Percentiles rank a stretch among this genome's conserved stretches.
Conservation (phyloP, 129 eudicot genomes). For the Flaveria sonorensis region DNA sequence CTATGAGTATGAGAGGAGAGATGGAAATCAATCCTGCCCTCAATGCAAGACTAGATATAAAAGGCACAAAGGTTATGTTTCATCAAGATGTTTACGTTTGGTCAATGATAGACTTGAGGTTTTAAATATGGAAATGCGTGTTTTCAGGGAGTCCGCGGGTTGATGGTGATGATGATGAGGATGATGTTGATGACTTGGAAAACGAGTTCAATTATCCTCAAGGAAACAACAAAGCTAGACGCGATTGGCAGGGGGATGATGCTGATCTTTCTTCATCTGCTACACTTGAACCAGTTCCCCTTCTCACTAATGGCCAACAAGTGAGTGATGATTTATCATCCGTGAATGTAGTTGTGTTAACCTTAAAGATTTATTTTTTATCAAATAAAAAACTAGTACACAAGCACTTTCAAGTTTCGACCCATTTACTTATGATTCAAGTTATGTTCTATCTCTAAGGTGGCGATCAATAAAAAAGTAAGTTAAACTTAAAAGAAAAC, state of each 20-base stretch:
- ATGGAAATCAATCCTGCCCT: conserved; percentile 81
- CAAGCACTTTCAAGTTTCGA: neutral
- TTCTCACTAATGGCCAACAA: conserved; percentile 73
- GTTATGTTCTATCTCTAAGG: neutral
- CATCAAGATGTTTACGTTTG: neutral
- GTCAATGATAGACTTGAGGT: conserved; percentile 4
- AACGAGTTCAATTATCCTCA: conserved; percentile 76
- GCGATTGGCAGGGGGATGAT: conserved; percentile 83
- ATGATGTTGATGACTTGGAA: conserved; percentile 80
- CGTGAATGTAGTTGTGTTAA: neutral
- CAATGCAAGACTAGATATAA: conserved; percentile 93
- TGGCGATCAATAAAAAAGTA: neutral
- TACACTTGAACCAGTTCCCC: conserved; percentile 80
- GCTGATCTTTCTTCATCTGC: conserved; percentile 79
- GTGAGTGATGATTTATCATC: conserved; percentile 42
- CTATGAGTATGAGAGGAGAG: conserved; percentile 83
- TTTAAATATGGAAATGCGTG: neutral
- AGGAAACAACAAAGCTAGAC: conserved; percentile 58
- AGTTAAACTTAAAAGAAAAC: neutral
- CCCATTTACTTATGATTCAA: neutral
- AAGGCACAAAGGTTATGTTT: conserved; percentile 61
- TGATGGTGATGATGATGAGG: conserved; percentile 93
- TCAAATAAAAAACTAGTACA: neutral
- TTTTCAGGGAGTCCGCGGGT: conserved; percentile 78
- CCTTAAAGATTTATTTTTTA: neutral